phyloP scores from a whole-genome alignment of 225 moss, liverwort and hornwort species.

The Takakia lepidozioides region DNA sequence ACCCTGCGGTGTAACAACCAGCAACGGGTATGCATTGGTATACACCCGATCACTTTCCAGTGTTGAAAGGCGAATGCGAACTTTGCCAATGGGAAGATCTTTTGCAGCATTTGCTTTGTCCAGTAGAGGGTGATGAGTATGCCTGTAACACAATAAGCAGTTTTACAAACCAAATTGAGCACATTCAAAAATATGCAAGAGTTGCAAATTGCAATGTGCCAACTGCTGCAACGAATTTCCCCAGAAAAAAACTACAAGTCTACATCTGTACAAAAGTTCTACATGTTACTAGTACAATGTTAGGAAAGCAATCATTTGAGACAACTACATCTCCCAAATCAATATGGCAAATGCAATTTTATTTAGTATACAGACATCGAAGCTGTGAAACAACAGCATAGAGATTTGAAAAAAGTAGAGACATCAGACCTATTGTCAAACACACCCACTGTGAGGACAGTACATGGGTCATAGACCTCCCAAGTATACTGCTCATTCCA shows the following conservation, averaged over 20 bases:
- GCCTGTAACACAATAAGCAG: too few species aligned
- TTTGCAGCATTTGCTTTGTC: constrained; percentile 33
- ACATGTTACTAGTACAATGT: too few species aligned
- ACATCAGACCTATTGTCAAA: constrained; percentile 80
- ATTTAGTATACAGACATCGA: too few species aligned
- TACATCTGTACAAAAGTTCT: too few species aligned
- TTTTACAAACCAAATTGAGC: not conserved
- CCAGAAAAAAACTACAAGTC: too few species aligned
- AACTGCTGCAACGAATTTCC: too few species aligned
- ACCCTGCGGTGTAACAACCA: constrained; percentile 80
- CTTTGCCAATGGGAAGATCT: constrained; percentile 78
- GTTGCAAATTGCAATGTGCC: too few species aligned
- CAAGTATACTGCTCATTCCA: constrained; percentile 99
- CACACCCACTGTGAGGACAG: constrained; percentile 82
- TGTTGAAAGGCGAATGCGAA: constrained; percentile 78
- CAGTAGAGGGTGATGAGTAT: constrained; percentile 26
- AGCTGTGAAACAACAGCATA: too few species aligned
- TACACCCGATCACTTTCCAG: constrained; percentile 82
- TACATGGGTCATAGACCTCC: constrained; percentile 93
- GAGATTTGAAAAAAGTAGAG: too few species aligned
- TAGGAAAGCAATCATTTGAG: too few species aligned
- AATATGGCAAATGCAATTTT: not conserved
- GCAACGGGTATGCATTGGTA: constrained; percentile 74
- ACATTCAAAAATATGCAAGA: too few species aligned
- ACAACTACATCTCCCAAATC: too few species aligned